A percentile compares a stretch with the other conserved stretches of the same genome.
Conservation (phyloP, 1,284 basidiomycete species). For the Mycosarcoma mackinlayi region DNA sequence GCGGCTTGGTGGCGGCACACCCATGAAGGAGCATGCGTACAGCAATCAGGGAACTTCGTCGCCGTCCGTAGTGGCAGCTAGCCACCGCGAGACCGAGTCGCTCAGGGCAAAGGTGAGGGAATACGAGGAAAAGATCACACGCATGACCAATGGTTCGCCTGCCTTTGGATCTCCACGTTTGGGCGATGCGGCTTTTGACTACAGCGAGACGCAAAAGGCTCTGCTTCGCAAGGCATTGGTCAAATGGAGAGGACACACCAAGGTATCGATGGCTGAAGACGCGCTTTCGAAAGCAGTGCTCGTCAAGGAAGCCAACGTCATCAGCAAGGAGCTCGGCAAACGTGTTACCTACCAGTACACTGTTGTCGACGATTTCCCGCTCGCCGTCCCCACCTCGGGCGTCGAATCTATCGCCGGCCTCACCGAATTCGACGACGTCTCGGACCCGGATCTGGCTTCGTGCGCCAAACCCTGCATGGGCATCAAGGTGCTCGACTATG, state of each 20-base stretch:
- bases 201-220: constrained; percentile 37
- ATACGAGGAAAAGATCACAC: constrained; percentile 57
- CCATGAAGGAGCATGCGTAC: constrained; percentile 24
- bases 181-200: constrained; percentile 33
- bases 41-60: constrained; percentile 10
- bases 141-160: constrained; percentile 29
- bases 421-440: constrained; percentile 83
- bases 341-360: constrained; percentile 91
- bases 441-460: constrained; percentile 52
- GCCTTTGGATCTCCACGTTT: constrained; percentile 21
- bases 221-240: constrained; percentile 76
- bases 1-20: constrained; percentile 28
- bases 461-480: constrained; percentile 77
- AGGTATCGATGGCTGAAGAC: constrained; percentile 82
- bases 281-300: constrained; percentile 85
- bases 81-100: constrained; percentile 44
- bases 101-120: constrained; percentile 58
- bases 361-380: constrained; percentile 82
- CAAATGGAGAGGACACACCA: constrained; percentile 77
- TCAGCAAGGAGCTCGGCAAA: constrained; percentile 74
- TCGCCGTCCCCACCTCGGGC: constrained; percentile 82
- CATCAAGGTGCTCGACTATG: constrained; percentile 79
- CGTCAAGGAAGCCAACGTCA: constrained; percentile 88
- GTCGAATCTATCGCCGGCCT: constrained; percentile 84
- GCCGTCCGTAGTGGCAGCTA: constrained; percentile 17